These are phyloP conservation scores for Clonostachys byssicola DNA, from an alignment of 2,329 filamentous ascomycete species.

Conservation along the genomic window DNA sequence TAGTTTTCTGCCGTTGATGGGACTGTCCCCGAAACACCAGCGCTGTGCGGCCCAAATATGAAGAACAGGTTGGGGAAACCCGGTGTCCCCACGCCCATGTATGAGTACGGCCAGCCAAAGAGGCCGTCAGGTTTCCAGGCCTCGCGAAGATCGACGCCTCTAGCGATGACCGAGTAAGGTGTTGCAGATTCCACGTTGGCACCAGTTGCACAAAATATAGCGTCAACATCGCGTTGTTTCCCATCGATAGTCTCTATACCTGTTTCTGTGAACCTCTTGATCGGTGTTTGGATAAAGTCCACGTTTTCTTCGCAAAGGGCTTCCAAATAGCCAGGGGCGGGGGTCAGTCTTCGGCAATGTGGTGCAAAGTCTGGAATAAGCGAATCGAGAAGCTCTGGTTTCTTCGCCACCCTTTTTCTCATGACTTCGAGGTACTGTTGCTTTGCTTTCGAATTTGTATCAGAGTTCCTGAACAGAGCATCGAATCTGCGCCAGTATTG, in stretches of 20 bases:
- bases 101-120: no score
- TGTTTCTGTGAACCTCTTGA: conserved; percentile 21
- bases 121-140: no score
- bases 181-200: no score
- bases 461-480: conserved; percentile 9
- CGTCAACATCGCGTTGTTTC: conserved; percentile 8
- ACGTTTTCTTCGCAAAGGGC: conserved; percentile 58
- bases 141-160: no score
- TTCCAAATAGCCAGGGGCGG: conserved; percentile 65
- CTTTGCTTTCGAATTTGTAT: conserved; percentile 33
- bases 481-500: conserved; percentile 53
- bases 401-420: conserved; percentile 25
- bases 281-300: conserved; percentile 46
- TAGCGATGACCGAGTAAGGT: no score
- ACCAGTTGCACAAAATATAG: not conserved
- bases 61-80: no score
- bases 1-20: no score
- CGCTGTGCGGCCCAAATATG: no score
- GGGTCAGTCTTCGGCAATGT: conserved; percentile 60
- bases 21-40: no score
- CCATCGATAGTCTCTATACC: conserved; percentile 56
- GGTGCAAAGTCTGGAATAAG: conserved; percentile 61
- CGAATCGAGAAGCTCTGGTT: conserved; percentile 45
- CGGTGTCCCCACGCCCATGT: no score
- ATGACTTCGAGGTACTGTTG: conserved; percentile 17